Base-by-base conservation (phyloP, 2,329 filamentous ascomycete species). In the Fusarium sp. region DNA sequence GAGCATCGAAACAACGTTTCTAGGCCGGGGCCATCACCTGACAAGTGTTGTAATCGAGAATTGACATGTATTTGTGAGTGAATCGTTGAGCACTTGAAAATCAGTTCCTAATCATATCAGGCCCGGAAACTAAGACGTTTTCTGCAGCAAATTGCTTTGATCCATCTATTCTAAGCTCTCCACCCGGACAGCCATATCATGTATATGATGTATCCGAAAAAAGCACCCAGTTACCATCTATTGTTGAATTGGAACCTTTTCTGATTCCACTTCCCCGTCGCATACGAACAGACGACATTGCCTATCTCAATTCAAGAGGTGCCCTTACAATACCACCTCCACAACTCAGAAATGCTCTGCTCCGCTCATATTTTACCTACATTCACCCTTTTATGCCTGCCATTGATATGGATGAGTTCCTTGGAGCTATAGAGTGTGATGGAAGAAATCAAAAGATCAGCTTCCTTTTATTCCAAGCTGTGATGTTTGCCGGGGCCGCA, bases 401-500 rank as follows among this genome's bases (percentile, higher is more conserved):
- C 14, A 17, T 44, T 9, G 41, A 44, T 10, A 26, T 44, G 6
- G 41, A 44, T 2, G 41, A 44, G 20, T 44, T 44, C 7, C 41
- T 44, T 12, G 3, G 13, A 3, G 10, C 41, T 17, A 26, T 44
- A 44, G n/a, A 14, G 4, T 6, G 9, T 17, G 20, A 12, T 26
- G 41, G 20, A 17, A 17, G 6, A 5, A 0, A 44, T 8, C 10
- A 23, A 1, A 1, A 7, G 8, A 44, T 44, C 6, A 44, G 41
- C 20, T 7, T 44, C 9, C 41, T 44, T 5, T 10, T 44, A 11
- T 44, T 44, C 41, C 41, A 44, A 7, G 20, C 41, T 9, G 14
- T 44, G 0, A 44, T 44, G 41, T 44, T 44, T 44, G 41, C 20
- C 7, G 41, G 41, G 20, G 41, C 41, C 3, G 41, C 41, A 8